Evolutionary conservation across 306 rosid species (phyloP).

Genomic region (Castanea sativa): DNA sequence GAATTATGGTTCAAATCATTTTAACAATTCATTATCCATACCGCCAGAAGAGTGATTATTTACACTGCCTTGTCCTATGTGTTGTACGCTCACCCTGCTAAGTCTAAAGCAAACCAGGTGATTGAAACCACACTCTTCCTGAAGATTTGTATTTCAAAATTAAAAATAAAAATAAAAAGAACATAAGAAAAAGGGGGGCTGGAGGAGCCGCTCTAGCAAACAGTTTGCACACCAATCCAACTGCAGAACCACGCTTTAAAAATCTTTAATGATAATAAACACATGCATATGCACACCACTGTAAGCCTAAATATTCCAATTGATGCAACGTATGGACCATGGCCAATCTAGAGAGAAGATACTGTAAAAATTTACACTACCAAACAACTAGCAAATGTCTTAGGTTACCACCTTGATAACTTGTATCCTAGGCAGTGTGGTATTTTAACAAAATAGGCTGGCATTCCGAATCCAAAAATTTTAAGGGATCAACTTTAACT

Average conservation of each 20-base stretch:
- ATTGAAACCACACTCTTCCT: background rate
- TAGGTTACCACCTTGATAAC: background rate
- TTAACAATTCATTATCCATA: background rate
- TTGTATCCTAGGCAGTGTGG: background rate
- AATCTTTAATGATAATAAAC: background rate
- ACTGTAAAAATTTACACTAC: background rate
- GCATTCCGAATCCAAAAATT: background rate
- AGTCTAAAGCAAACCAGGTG: background rate
- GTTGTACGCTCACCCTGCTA: background rate
- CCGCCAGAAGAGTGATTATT: background rate
- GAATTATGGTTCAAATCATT: background rate
- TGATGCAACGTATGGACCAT: background rate
- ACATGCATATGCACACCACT: background rate
- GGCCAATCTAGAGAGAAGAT: background rate
- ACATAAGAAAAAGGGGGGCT: background rate
- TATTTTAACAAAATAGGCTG: background rate
- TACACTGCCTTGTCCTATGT: background rate
- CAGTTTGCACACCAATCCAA: background rate
- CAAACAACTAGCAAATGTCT: background rate
- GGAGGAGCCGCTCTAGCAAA: background rate
- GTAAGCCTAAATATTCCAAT: background rate
- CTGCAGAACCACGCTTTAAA: background rate
- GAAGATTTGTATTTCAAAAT: too few species aligned
- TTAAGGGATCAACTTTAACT: background rate
- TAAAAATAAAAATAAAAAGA: too few species aligned